Base-by-base conservation (phyloP, 1,284 basidiomycete species). In the Kwoniella shivajii region DNA sequence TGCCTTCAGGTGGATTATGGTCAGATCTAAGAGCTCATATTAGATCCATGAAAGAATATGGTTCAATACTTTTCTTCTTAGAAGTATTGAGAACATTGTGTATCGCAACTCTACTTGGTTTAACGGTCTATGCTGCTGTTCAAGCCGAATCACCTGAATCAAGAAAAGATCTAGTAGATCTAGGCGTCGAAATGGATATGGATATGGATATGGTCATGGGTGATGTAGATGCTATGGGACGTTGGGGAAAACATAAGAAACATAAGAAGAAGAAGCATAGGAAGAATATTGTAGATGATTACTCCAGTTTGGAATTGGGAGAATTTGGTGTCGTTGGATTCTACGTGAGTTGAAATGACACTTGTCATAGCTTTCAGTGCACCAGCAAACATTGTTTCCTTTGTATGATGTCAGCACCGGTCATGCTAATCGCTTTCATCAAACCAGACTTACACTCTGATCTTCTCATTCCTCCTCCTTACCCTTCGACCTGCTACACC, bases 251-350 rank as follows among this genome's bases (percentile, higher is more conserved):
- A 24, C 31, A 53, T 36, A 44, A 44, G 18, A 71, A 69, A 58
- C 59, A 73, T 41, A 68, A 71, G 57, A 65, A 69, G 50, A 70
- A 73, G 49, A 65, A 66, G 47, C 66, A 71, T 34, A 55, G 59
- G 58, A 64, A 68, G 45, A 56, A 60, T 10, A 68, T 55, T 4
- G 27, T 73, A n/a, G 73, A 67, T 49, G 70, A 75, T 42, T 77
- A 74, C 49, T 73, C 76, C 0, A 68, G 61, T 18, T 59, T 75
- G 55, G 77, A 78, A 62, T 72, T 70, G 69, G 72, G 69, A 56
- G 77, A 78, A 62, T 74, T 77, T 54, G 75, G 75, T 26, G 69
- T 68, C 4, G 69, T 65, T 27, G 61, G 62, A 10, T 78, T 77
- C 60, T 78, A 77, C 56, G 75, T 78, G 62, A 64, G 77, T 65